Evolutionary conservation across 176 grass and related monocot species (phyloP).

Genomic region (Eleusine coracana): DNA sequence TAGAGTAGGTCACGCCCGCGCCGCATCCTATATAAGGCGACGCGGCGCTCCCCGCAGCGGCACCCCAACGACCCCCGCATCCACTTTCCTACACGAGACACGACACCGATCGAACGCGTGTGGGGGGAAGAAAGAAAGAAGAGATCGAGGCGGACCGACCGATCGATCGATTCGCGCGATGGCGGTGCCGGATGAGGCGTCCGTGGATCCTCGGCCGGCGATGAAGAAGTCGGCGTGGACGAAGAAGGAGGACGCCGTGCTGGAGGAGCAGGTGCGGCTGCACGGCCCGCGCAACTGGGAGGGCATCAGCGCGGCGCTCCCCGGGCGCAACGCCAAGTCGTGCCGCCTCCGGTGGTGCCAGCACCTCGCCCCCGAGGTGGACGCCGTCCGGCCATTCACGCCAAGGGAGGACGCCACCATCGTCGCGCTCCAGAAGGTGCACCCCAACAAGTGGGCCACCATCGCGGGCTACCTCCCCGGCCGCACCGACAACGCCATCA

Average conservation of each 20-base stretch:
- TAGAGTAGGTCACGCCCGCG: not conserved
- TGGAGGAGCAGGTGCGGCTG: constrained; percentile 49
- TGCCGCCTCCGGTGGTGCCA: constrained; percentile 79
- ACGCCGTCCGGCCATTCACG: constrained; percentile 49
- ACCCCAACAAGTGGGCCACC: constrained; percentile 78
- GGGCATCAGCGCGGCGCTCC: constrained; percentile 47
- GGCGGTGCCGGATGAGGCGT: not conserved
- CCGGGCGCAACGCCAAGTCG: constrained; percentile 58
- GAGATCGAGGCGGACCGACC: too few species aligned
- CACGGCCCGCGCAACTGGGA: constrained; percentile 62
- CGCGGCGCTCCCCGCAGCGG: not conserved
- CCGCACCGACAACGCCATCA: constrained; percentile 91
- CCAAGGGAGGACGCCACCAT: constrained; percentile 50
- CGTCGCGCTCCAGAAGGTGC: constrained; percentile 21
- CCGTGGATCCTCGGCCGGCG: not conserved
- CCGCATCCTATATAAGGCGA: constrained; percentile 22
- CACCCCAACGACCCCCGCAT: not conserved
- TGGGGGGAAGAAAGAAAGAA: not conserved
- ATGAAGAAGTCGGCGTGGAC: constrained; percentile 65
- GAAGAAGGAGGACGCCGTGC: constrained; percentile 50
- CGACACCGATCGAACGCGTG: not conserved
- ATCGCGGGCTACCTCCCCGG: constrained; percentile 73
- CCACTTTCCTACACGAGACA: not conserved
- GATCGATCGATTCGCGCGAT: not conserved
- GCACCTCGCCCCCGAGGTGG: constrained; percentile 55